Evolutionary conservation across 2,329 filamentous ascomycete species (phyloP).

Genomic region (Microdochium paspali): DNA sequence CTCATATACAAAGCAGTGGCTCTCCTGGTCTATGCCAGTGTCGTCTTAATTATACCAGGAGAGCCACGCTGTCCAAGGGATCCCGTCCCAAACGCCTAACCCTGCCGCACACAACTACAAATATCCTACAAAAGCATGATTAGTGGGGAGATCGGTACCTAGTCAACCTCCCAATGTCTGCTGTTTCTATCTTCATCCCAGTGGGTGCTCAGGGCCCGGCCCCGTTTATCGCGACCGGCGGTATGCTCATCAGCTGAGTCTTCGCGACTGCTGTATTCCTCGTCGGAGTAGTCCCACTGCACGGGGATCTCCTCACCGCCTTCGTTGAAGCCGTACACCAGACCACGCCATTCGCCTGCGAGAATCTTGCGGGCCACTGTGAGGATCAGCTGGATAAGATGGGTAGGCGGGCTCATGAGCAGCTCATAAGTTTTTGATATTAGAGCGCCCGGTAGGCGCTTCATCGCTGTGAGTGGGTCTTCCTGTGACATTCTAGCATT

Average conservation of each 20-base stretch:
- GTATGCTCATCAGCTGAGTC: constrained; percentile 42
- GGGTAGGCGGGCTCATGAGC: constrained; percentile 69
- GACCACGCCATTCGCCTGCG: constrained; percentile 51
- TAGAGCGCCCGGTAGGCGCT: constrained; percentile 51
- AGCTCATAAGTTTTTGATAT: constrained; percentile 70
- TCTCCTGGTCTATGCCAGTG: no score
- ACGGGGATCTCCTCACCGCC: constrained; percentile 44
- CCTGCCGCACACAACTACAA: not conserved
- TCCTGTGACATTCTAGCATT: constrained; percentile 24
- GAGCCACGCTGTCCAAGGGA: no score
- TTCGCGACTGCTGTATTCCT: constrained; percentile 41
- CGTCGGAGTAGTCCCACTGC: constrained; percentile 54
- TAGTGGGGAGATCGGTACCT: not conserved
- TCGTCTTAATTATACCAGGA: no score
- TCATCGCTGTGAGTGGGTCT: constrained; percentile 31
- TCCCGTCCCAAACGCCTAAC: no score
- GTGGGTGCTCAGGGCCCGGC: not conserved
- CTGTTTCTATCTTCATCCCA: not conserved
- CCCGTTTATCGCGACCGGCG: not conserved
- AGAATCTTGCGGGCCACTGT: constrained; percentile 71
- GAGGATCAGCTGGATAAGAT: constrained; percentile 71
- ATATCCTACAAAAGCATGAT: not conserved
- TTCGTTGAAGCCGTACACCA: constrained; percentile 44
- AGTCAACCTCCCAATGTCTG: not conserved
- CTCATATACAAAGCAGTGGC: no score